Evolutionary conservation across 306 rosid genomes (phyloP), one percentile per base, ranked within the genome.

Genomic region (Lithocarpus polystachyus): DNA sequence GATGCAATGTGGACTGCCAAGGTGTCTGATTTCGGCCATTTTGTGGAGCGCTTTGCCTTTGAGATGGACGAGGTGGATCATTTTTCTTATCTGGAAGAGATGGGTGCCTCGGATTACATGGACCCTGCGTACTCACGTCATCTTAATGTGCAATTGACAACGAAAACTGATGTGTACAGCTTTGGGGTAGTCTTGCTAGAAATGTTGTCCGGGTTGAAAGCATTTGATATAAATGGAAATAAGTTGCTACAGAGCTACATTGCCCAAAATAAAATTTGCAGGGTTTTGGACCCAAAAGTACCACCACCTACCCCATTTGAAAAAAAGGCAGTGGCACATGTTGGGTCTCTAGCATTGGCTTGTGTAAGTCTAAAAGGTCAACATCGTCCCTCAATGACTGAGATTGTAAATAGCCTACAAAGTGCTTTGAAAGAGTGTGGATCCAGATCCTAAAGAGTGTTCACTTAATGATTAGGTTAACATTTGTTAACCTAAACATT

Each of bases 141-240:
- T 31, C 33, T 31, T 31, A 31, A 3, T 59, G 97, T 88, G 2
- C 87, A 81, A 15, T 29, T 94, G n/a, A 94, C 97, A 0, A 65
- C 92, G 1, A 92, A 94, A 78, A 94, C 92, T 17, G 97, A 94
- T 19, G 99, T 94, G 22, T 94, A 92, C 51, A 92, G 99, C 55
- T 94, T 94, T 6, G 97, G 99, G 0, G 93, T 94, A 0, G 90
- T 92, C 10, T 52, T 92, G 72, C 74, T 94, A 0, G 99, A 94
- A 75, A 40, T 94, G 43, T 75, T 94, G 6, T 85, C 90, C 0
- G 97, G 97, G 6, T 77, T 68, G 19, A 91, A 60, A n/a, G 97
- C 97, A 1, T 89, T 92, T 4, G 97, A 92, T 19, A 86, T 79
- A 64, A 92, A 89, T 20, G 94, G 87, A 15, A 76, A 76, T 37